These are phyloP conservation scores for Rhizoclosmatium globosum DNA, from an alignment of 192 early-diverging fungal genomes.

Conservation along the genomic window DNA sequence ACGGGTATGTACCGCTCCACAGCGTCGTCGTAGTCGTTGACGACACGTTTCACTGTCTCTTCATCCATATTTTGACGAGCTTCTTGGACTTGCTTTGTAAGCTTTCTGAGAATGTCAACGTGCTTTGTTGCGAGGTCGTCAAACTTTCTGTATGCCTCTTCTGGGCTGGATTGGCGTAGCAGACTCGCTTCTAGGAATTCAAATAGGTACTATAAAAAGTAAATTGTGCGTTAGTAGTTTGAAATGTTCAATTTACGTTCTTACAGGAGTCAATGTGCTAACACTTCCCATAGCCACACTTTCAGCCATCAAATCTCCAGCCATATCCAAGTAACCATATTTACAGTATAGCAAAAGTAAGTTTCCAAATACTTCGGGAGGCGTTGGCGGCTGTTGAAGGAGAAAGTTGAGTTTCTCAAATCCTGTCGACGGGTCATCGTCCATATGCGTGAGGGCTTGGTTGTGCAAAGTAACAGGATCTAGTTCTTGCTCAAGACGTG, in stretches of 20 bases:
- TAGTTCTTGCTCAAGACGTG: slow-evolving; percentile 65
- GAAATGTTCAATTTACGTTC: background rate
- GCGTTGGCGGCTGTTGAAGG: slow-evolving; percentile 62
- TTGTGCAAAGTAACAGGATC: slow-evolving; percentile 73
- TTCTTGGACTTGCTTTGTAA: slow-evolving; percentile 69
- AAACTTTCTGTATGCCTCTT: slow-evolving; percentile 69
- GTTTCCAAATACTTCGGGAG: slow-evolving; percentile 71
- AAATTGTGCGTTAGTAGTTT: no score
- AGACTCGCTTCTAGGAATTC: slow-evolving; percentile 67
- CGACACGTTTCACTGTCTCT: slow-evolving; percentile 61
- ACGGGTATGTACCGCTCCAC: slow-evolving; percentile 70
- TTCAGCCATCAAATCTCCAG: slow-evolving; percentile 69
- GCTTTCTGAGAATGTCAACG: slow-evolving; percentile 62
- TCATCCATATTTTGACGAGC: slow-evolving; percentile 67
- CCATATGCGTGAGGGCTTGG: slow-evolving; percentile 70
- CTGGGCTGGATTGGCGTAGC: slow-evolving; percentile 62
- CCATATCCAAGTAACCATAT: slow-evolving; percentile 65
- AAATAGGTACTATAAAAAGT: slow-evolving; percentile 60
- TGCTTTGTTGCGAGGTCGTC: slow-evolving; percentile 67
- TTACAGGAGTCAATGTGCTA: slow-evolving; percentile 29
- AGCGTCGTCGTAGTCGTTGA: slow-evolving; percentile 67
- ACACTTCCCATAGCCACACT: slow-evolving; percentile 39
- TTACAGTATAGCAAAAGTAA: slow-evolving; percentile 67
- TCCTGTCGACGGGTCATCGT: slow-evolving; percentile 63
- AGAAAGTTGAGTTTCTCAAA: slow-evolving; percentile 71